A percentile compares a stretch with the other conserved stretches of the same genome.
phyloP scores from a whole-genome alignment of 345 rosid genomes.

The Atalantia buxifolia region DNA sequence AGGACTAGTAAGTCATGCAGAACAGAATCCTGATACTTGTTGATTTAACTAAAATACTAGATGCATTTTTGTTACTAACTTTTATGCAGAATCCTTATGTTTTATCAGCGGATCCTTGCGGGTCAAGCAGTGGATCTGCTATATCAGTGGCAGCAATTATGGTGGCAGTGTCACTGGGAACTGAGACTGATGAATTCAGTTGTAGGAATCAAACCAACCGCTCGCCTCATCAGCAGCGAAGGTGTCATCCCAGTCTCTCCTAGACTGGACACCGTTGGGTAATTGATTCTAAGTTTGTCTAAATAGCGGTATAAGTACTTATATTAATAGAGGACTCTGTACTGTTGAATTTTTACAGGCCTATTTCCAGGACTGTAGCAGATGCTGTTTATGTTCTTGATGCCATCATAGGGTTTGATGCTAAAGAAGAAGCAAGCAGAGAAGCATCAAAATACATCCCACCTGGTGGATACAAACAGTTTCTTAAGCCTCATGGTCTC shows the following conservation, averaged over 20 bases:
- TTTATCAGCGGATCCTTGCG: constrained; percentile 19
- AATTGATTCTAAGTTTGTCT: background rate
- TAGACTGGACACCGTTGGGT: constrained; percentile 31
- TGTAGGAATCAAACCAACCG: constrained; percentile 28
- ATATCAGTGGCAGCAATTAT: constrained; percentile 29
- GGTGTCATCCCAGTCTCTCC: constrained; percentile 28
- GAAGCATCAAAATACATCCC: constrained; percentile 48
- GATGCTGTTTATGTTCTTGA: constrained; percentile 64
- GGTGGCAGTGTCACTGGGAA: constrained; percentile 24
- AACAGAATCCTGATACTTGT: no score
- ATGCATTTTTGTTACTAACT: background rate
- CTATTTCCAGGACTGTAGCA: constrained; percentile 52
- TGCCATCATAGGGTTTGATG: constrained; percentile 53
- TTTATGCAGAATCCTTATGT: constrained; percentile 17
- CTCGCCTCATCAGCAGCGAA: constrained; percentile 26
- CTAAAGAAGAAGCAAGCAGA: constrained; percentile 41
- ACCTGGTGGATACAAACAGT: constrained; percentile 53
- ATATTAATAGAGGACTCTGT: background rate
- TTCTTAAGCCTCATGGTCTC: constrained; percentile 27
- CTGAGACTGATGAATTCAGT: constrained; percentile 27
- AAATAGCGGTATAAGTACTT: background rate
- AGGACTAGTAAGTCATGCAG: background rate
- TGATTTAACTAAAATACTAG: no score
- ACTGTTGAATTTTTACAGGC: constrained; percentile 32
- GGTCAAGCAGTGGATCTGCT: constrained; percentile 24